Conservation (phyloP, 768 basidiomycete genomes). For the Mycena vitilis region DNA sequence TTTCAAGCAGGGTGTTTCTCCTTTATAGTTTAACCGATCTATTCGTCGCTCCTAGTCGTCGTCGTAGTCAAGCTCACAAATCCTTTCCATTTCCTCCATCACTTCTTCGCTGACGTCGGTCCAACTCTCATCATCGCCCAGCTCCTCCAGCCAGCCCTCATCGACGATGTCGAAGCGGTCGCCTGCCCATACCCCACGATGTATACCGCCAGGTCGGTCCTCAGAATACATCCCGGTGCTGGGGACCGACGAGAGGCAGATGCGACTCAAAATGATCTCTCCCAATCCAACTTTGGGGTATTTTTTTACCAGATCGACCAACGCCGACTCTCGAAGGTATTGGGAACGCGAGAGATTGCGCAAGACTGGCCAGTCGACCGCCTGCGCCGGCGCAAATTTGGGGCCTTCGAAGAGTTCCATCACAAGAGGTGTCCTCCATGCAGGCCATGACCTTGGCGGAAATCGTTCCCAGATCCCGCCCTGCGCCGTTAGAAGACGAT, state of each 20-base stretch:
- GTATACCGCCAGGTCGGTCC: no score
- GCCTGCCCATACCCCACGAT: conserved; percentile 27
- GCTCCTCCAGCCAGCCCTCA: neutral
- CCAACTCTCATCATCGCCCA: conserved; percentile 10
- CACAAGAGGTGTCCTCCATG: neutral
- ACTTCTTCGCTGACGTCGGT: conserved; percentile 31
- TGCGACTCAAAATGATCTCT: conserved; percentile 20
- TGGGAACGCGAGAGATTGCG: conserved; percentile 22
- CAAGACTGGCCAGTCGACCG: neutral
- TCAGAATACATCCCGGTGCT: no score
- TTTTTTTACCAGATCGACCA: neutral
- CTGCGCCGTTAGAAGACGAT: neutral
- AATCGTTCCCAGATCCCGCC: no score
- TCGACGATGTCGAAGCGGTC: conserved; percentile 29
- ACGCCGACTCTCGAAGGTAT: conserved; percentile 19
- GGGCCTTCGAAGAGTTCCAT: no score
- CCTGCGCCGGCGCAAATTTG: neutral
- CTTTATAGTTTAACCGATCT: no score
- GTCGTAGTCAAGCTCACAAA: conserved; percentile 4
- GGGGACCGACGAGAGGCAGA: conserved; percentile 16
- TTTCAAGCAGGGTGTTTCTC: no score
- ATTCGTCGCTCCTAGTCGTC: no score
- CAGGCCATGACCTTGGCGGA: no score
- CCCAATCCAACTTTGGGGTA: conserved; percentile 6
- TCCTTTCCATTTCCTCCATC: conserved; percentile 14